Evolutionary conservation across 306 rosid genomes (phyloP), one percentile per base, ranked within the genome.

Genomic region (Alnus glutinosa): DNA sequence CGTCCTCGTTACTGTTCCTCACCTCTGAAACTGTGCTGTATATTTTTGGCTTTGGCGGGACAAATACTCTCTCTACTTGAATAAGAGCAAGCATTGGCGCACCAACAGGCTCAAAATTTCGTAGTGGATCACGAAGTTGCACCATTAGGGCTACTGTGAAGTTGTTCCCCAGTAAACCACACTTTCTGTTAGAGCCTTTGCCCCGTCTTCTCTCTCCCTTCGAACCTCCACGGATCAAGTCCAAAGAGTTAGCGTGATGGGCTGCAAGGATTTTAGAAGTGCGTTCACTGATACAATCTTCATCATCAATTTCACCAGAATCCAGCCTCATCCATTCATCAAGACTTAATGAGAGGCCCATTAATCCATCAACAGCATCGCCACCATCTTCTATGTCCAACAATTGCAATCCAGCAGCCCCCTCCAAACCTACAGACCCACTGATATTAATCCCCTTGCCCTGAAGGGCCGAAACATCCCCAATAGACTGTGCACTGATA

Each of bases 311-410:
- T 75, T 95, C 94, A 28, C 98, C 94, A 7, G 98, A 91, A 87
- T 95, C 98, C n/a, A 91, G 52, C 79, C 88, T 91, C 92, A 86
- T 89, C 98, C 97, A 95, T 81, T 95, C 98, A 80, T 95, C 97
- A 54, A 92, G 96, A 72, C 94, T 90, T 59, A 95, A 82, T 19
- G 98, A 89, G 16, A 95, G 85, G 59, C 87, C 91, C 93, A 95
- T 95, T 78, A 91, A 75, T 72, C 90, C 98, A 59, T 95, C 98
- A 73, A 89, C 78, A 42, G 75, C 88, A 30, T 70, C 84, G 7
- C 80, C 79, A 55, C 74, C 78, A 37, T 89, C 86, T 87, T 91
- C 87, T 64, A 81, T 63, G 83, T 93, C 87, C 83, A 92, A 67
- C 88, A 95, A 78, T 58, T 88, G 92, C 85, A 95, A 82, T 50